Base-by-base conservation (phyloP, 2,329 filamentous ascomycete genomes). In the Raffaelea albimanens region DNA sequence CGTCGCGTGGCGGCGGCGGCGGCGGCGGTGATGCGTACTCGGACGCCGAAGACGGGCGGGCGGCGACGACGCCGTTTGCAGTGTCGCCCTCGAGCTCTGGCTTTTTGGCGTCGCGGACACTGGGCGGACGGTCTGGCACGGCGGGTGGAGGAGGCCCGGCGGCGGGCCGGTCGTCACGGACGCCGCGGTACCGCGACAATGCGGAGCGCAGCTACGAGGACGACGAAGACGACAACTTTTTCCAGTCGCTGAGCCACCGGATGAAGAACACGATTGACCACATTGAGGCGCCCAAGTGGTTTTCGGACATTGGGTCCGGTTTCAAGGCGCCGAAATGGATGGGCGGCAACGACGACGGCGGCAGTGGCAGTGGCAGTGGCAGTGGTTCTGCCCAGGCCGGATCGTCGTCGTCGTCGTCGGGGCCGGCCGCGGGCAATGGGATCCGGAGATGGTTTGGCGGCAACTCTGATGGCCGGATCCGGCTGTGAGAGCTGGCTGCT, bases 191-290 rank as follows among this genome's bases (percentile, higher is more conserved):
- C 34, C 8, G 8, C 5, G 34, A 38, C 34, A 19, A 38, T 19
- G 7, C 13, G 14, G 25, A 13, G 7, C 7, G 11, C 33, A 14
- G 19, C 42, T 21, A 20, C n/a, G 33, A 36, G 25, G 44, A 20
- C 40, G 57, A 31, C 42, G 63, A 23, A 55, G 64, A 34, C 1
- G 86, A 88, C 47, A 87, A 83, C 54, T 87, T 95, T 63, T 89
- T 97, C 59, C 78, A 86, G 55, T 83, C 84, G 31, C 80, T 97
- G 52, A 82, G 86, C 0, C 86, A 94, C 60, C 76, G 91, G 33
- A 82, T 98, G 57, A 86, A 83, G 65, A 98, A 98, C 59, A 97
- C 93, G 0, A 80, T 97, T 45, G 91, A 97, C 52, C 85, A 81
- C 0, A 75, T 88, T 2, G 84, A 89, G 45, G 75, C 83, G 25